Evolutionary conservation across 805 yeast genomes (phyloP).

Genomic region (Hanseniaspora valbyensis): DNA sequence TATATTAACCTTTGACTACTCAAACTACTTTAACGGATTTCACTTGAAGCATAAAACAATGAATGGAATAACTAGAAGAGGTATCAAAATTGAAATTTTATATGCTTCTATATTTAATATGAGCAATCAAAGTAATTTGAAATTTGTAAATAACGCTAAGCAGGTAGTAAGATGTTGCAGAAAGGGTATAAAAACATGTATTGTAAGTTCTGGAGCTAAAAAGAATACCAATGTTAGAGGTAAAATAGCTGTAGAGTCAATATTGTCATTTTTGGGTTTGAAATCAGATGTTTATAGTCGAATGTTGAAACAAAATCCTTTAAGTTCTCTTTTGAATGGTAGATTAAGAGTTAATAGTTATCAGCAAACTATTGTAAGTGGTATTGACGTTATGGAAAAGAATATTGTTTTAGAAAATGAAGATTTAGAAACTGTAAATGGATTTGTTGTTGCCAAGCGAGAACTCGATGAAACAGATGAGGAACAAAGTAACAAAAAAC

Average conservation of each 20-base stretch:
- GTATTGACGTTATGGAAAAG: constrained; percentile 30
- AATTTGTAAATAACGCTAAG: constrained; percentile 58
- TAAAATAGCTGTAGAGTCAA: constrained; percentile 54
- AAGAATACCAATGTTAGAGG: constrained; percentile 50
- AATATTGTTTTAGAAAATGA: background rate
- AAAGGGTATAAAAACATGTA: constrained; percentile 58
- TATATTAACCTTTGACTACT: constrained; percentile 60
- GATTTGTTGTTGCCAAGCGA: constrained; percentile 13
- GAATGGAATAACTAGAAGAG: constrained; percentile 73
- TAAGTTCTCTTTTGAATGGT: constrained; percentile 59
- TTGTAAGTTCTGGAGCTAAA: constrained; percentile 66
- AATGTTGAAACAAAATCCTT: constrained; percentile 49
- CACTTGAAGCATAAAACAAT: constrained; percentile 74
- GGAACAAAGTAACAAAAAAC: background rate
- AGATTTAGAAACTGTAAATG: constrained; percentile 3
- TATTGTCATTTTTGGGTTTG: constrained; percentile 61
- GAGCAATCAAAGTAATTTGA: constrained; percentile 39
- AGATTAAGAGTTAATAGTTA: constrained; percentile 60
- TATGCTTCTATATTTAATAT: constrained; percentile 45
- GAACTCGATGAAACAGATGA: background rate
- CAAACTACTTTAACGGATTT: constrained; percentile 24
- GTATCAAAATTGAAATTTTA: constrained; percentile 68
- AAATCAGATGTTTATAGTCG: constrained; percentile 49
- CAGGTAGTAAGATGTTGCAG: constrained; percentile 59
- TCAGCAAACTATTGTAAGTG: constrained; percentile 61